These are phyloP conservation scores for Epichloe bromicola DNA, from an alignment of 2,329 filamentous ascomycete species.

Conservation along the genomic window DNA sequence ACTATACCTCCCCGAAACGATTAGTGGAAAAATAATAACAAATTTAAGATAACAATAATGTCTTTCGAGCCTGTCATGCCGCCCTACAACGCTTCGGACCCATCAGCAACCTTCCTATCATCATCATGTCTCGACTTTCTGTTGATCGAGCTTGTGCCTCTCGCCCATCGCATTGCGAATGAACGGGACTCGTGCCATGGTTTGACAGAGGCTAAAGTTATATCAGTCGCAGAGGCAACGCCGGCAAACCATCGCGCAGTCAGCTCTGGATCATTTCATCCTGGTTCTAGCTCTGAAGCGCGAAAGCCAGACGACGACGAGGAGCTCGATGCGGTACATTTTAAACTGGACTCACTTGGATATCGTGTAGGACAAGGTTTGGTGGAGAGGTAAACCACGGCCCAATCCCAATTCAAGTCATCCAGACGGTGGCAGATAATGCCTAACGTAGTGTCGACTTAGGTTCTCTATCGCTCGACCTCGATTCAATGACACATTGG, in stretches of 20 bases:
- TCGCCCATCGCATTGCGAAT: conserved; percentile 75
- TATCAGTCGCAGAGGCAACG: conserved; percentile 9
- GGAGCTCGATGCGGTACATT: conserved; percentile 73
- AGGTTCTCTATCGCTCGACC: conserved; percentile 76
- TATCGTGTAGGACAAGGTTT: conserved; percentile 88
- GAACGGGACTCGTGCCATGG: conserved; percentile 43
- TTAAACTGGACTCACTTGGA: conserved; percentile 68
- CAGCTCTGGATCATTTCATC: conserved; percentile 14
- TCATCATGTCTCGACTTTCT: conserved; percentile 86
- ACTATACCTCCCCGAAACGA: background rate
- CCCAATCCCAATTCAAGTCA: background rate
- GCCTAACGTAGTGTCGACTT: background rate
- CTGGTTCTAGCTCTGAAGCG: conserved; percentile 8
- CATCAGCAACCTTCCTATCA: conserved; percentile 62
- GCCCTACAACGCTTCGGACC: conserved; percentile 60
- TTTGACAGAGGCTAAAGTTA: conserved; percentile 9
- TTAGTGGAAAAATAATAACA: background rate
- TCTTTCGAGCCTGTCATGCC: conserved; percentile 60
- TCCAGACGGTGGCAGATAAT: background rate
- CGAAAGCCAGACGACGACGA: conserved; percentile 55
- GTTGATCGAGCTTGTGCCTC: conserved; percentile 90
- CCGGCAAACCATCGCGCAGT: conserved; percentile 4
- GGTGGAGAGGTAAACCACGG: conserved; percentile 60
- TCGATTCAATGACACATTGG: conserved; percentile 81
- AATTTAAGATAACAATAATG: conserved; percentile 32